A percentile compares a stretch with the other conserved stretches of the same genome.
These are phyloP conservation scores for Dioscorea zingiberensis DNA, from an alignment of 106 monocot species.

Conservation along the genomic window DNA sequence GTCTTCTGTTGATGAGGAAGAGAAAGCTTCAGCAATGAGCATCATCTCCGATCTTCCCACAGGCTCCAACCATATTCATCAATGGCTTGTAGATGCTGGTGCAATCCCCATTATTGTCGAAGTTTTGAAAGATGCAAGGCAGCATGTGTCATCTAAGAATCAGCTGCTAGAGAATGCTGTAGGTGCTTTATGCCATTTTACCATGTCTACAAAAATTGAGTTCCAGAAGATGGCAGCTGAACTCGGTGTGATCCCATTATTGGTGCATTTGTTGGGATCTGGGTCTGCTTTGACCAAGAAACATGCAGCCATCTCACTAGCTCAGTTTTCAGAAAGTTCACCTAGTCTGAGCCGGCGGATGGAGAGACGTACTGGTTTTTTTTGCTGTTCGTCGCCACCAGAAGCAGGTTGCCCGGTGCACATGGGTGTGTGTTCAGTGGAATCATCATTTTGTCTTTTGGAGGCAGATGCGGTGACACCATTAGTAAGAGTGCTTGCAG, in stretches of 20 bases:
- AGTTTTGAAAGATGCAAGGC: constrained; percentile 9
- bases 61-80: constrained; percentile 6
- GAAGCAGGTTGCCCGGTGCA: constrained; percentile 21
- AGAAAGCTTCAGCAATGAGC: constrained; percentile 19
- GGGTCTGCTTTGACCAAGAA: constrained; percentile 19
- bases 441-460: constrained; percentile 28
- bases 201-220: constrained; percentile 9
- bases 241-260: constrained; percentile 19
- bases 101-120: constrained; percentile 19
- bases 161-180: constrained; percentile 19
- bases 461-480: constrained; percentile 32
- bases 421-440: constrained; percentile 27
- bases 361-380: constrained; percentile 3
- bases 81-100: constrained; percentile 12
- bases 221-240: constrained; percentile 26
- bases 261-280: constrained; percentile 20
- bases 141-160: not conserved
- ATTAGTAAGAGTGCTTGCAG: constrained; percentile 15
- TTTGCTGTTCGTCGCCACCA: constrained; percentile 16
- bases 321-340: constrained; percentile 34
- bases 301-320: constrained; percentile 21
- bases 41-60: constrained; percentile 23
- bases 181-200: constrained; percentile 16
- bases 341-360: constrained; percentile 1
- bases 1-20: constrained; percentile 26